phyloP scores from a whole-genome alignment of 1,139 yeast species.

The Groenewaldozyma auringiensis region DNA sequence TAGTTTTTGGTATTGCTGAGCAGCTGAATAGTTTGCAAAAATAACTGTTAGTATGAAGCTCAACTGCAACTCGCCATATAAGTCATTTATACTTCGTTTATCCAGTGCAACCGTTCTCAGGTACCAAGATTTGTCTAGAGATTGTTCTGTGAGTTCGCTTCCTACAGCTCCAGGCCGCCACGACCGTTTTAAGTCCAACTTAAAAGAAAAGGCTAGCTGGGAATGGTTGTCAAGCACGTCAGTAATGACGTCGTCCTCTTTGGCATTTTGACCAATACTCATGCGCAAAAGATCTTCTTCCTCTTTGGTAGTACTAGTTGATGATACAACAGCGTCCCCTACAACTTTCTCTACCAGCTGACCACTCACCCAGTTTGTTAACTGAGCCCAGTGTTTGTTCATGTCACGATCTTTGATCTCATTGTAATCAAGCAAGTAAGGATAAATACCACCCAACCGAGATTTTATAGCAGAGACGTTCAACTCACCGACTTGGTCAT shows the following conservation, averaged over 20 bases:
- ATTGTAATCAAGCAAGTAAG: conserved; percentile 31
- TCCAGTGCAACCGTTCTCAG: conserved; percentile 26
- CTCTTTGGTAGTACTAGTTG: conserved; percentile 36
- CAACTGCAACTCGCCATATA: conserved; percentile 39
- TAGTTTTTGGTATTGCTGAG: conserved; percentile 40
- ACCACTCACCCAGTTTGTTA: conserved; percentile 16
- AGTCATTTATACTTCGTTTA: conserved; percentile 17
- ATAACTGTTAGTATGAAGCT: conserved; percentile 32
- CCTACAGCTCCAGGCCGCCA: conserved; percentile 27
- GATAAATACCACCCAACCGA: conserved; percentile 24
- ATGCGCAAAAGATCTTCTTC: conserved; percentile 32
- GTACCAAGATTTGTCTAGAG: conserved; percentile 40
- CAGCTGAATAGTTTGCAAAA: conserved; percentile 41
- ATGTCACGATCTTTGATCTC: conserved; percentile 20
- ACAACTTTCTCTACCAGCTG: conserved; percentile 21
- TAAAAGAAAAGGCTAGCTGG: conserved; percentile 10
- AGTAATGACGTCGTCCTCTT: conserved; percentile 25
- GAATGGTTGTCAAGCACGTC: conserved; percentile 24
- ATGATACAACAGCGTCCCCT: conserved; percentile 18
- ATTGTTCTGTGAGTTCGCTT: conserved; percentile 22
- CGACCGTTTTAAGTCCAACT: conserved; percentile 33
- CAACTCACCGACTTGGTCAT: conserved; percentile 27
- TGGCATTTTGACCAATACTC: conserved; percentile 26
- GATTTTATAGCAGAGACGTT: conserved; percentile 25
- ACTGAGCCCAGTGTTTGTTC: conserved; percentile 19